Conservation (phyloP, 306 rosid species). For the Pterocarpus macrocarpus region DNA sequence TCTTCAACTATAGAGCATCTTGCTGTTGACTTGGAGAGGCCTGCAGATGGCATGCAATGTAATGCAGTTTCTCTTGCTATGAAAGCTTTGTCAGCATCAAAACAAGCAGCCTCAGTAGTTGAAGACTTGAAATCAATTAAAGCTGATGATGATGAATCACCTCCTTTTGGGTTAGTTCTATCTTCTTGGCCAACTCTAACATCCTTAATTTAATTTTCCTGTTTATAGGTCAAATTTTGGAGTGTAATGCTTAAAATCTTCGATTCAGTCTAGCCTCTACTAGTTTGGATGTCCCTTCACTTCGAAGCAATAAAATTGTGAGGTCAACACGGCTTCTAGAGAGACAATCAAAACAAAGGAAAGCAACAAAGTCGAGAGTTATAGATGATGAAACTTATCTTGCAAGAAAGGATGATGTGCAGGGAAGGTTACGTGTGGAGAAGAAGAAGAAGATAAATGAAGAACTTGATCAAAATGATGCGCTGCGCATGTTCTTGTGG, state of each 20-base stretch:
- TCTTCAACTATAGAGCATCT: constrained; percentile 50
- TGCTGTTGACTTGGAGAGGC: constrained; percentile 41
- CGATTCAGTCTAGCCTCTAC: constrained; percentile 50
- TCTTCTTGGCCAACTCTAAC: constrained; percentile 33
- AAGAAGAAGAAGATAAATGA: constrained; percentile 63
- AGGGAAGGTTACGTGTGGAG: constrained; percentile 48
- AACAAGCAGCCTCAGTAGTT: constrained; percentile 72
- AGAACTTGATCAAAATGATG: constrained; percentile 70
- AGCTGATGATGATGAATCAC: constrained; percentile 54
- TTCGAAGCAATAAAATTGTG: constrained; percentile 60
- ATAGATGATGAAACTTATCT: constrained; percentile 49
- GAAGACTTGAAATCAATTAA: constrained; percentile 59
- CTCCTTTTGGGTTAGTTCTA: constrained; percentile 70
- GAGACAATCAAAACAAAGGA: constrained; percentile 79
- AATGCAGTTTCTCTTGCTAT: constrained; percentile 66
- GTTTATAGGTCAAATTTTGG: constrained; percentile 43
- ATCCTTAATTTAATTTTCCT: constrained; percentile 41
- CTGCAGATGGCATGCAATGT: constrained; percentile 49
- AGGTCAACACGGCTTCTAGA: constrained; percentile 80
- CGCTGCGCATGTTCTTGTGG: constrained; percentile 71
- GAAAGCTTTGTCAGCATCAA: constrained; percentile 73
- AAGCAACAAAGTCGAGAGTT: constrained; percentile 55
- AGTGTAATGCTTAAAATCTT: constrained; percentile 48
- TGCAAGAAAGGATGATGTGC: constrained; percentile 51
- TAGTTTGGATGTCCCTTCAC: constrained; percentile 51